Evolutionary conservation across 306 rosid species (phyloP).

Genomic region (Pachyrhizus erosus): DNA sequence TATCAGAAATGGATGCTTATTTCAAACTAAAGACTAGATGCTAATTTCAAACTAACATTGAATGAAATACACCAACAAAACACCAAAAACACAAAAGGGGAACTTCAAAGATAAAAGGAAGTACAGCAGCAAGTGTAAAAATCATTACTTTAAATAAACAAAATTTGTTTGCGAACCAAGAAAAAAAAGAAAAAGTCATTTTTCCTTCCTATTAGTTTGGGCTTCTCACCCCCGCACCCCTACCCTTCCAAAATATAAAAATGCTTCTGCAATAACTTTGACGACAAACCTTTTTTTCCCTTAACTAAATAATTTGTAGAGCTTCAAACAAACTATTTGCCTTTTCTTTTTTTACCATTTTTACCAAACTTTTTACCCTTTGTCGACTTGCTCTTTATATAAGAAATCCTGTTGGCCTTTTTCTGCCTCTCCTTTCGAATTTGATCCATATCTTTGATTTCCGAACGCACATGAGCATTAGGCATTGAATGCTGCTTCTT

Average conservation of each 20-base stretch:
- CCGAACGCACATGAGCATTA: slow-evolving; percentile 80
- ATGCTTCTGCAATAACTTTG: neutral
- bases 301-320: neutral
- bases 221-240: neutral
- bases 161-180: slow-evolving; percentile 4
- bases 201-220: neutral
- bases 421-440: slow-evolving; percentile 85
- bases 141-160: slow-evolving; percentile 10
- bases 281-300: neutral
- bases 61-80: neutral
- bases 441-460: slow-evolving; percentile 85
- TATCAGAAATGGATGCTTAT: too few relatives aligned
- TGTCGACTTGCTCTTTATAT: slow-evolving; percentile 59
- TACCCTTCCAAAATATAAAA: neutral
- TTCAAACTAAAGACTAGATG: too few relatives aligned
- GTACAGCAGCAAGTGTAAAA: neutral
- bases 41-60: too few relatives aligned
- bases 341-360: slow-evolving; percentile 64
- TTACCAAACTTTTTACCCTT: slow-evolving; percentile 67
- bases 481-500: slow-evolving; percentile 60
- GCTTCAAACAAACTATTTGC: slow-evolving; percentile 35
- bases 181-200: neutral
- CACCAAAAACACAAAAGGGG: neutral
- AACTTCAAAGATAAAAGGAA: neutral
- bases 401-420: slow-evolving; percentile 60